phyloP scores from a whole-genome alignment of 257 asterid genomes.

The Ballota nigra region DNA sequence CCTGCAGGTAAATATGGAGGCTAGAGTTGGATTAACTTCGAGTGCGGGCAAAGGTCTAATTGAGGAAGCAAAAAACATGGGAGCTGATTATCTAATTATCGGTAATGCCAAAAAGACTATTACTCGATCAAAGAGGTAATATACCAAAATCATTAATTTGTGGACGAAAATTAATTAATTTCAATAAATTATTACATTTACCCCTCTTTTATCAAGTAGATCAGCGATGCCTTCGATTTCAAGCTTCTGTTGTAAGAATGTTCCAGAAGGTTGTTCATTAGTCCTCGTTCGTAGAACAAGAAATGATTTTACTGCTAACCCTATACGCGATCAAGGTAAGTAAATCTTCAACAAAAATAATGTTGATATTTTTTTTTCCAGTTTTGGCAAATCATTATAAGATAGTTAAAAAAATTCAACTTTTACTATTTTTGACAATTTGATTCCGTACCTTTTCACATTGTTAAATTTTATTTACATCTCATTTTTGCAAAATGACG shows the following conservation, averaged over 20 bases:
- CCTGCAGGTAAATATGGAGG: constrained; percentile 69
- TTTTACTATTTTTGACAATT: too few species aligned
- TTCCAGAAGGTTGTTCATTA: constrained; percentile 63
- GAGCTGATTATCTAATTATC: constrained; percentile 61
- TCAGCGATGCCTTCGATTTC: constrained; percentile 28
- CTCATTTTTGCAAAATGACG: too few species aligned
- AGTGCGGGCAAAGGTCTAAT: constrained; percentile 52
- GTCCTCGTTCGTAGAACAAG: constrained; percentile 41
- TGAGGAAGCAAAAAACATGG: constrained; percentile 53
- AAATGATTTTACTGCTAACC: constrained; percentile 27
- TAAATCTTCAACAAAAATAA: background rate
- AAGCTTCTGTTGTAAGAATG: constrained; percentile 49
- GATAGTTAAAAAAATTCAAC: too few species aligned
- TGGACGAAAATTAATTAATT: constrained; percentile 15
- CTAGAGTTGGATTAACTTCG: constrained; percentile 60
- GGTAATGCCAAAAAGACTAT: constrained; percentile 36
- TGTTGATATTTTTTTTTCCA: too few species aligned
- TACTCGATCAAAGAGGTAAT: constrained; percentile 41
- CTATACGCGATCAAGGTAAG: constrained; percentile 36
- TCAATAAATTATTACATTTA: constrained; percentile 1
- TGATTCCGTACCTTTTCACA: too few species aligned
- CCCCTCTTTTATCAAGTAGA: constrained; percentile 33
- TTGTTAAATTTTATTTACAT: too few species aligned
- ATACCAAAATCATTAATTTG: constrained; percentile 4
- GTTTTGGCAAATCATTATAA: too few species aligned